Evolutionary conservation across 306 rosid genomes (phyloP), one percentile per base, ranked within the genome.

Genomic region (Fagus crenata): DNA sequence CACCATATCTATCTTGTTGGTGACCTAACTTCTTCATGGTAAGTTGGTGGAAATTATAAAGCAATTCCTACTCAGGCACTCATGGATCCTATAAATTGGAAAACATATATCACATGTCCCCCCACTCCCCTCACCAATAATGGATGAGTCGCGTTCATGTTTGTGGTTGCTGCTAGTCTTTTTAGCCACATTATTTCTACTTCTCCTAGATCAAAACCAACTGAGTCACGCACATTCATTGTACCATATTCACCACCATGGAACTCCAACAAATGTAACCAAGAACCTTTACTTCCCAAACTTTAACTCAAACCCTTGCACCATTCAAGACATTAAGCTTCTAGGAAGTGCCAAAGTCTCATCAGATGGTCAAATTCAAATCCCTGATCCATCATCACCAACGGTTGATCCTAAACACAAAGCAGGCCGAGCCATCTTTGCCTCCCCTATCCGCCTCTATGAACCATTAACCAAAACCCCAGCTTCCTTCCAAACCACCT

Each of bases 361-460:
- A 65, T 37, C 43, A 65, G 37, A 63, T 4, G 68, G 31, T 14
- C 18, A 13, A 0, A 56, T 75, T 63, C 78, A 75, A 49, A 60
- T 75, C 35, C 78, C 72, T 4, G 37, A 63, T 59, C 31, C 61
- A 75, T 75, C 61, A 75, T 75, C 78, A 60, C 49, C 6, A 49
- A 4, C 72, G 22, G 35, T 49, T 63, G 37, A 63, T 63, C 35
- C 13, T 8, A 49, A 4, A 9, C n/a, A 46, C 33, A 49, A 64
- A 64, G 78, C 41, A 32, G 63, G 78, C 72, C 18, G 28, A 61
- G 72, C 72, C 49, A 49, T 75, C 6, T 75, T 61, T 1, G 40
- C 78, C 35, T 75, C 72, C 28, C 78, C 72, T 5, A 64, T 75
- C n/a, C 22, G 78, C 28, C 78, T 75, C 18, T 75, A 46, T 63